These are phyloP conservation scores for Starmerella sirachaensis DNA, from an alignment of 805 yeast species.

Conservation along the genomic window DNA sequence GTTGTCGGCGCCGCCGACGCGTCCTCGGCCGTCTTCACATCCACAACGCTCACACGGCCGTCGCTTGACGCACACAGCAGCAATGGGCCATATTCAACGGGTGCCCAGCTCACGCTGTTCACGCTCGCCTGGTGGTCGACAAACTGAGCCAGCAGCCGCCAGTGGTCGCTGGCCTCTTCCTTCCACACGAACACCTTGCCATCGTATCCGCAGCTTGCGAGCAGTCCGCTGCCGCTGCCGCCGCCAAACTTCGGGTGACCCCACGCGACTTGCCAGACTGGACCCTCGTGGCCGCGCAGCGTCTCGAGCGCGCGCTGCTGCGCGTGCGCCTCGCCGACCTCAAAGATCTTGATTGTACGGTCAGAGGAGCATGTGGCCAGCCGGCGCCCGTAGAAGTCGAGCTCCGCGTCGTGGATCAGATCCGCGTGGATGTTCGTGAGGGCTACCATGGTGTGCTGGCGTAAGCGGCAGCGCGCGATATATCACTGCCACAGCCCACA, in stretches of 20 bases:
- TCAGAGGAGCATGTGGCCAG: constrained; percentile 95
- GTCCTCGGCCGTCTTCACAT: constrained; percentile 74
- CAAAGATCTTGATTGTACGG: constrained; percentile 88
- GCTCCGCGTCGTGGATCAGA: constrained; percentile 88
- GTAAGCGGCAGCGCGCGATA: too few relatives aligned
- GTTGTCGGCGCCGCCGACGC: constrained; percentile 31
- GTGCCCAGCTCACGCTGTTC: constrained; percentile 93
- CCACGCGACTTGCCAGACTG: constrained; percentile 98
- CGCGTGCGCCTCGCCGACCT: constrained; percentile 59
- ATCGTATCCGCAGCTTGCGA: constrained; percentile 91
- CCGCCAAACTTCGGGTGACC: constrained; percentile 98
- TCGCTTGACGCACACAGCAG: constrained; percentile 85
- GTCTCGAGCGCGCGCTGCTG: constrained; percentile 73
- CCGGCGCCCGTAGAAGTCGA: constrained; percentile 92
- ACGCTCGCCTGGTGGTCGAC: constrained; percentile 87
- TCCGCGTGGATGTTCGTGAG: constrained; percentile 87
- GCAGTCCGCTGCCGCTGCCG: constrained; percentile 32
- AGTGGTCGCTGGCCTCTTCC: constrained; percentile 66
- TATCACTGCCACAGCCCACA: too few relatives aligned
- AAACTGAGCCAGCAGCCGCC: constrained; percentile 82
- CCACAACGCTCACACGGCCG: constrained; percentile 82
- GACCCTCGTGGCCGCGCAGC: constrained; percentile 83
- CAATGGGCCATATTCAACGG: constrained; percentile 90
- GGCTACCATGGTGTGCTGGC: constrained; percentile 43
- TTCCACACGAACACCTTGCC: constrained; percentile 93